Evolutionary conservation across 345 rosid genomes (phyloP), one percentile per base, ranked within the genome.

Genomic region (Ricinus communis): DNA sequence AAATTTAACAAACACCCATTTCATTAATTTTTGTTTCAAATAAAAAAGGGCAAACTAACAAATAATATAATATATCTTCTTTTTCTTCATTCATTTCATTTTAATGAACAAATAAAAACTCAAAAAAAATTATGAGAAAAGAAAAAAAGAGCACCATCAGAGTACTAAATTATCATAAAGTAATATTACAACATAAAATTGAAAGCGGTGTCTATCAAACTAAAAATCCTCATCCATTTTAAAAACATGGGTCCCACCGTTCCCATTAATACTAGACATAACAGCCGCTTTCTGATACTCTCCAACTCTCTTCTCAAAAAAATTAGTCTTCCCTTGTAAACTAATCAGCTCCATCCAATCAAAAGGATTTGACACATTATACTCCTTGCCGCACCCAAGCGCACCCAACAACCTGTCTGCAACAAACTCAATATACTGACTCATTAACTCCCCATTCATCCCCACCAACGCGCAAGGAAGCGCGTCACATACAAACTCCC

Each of bases 341-440:
- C 93, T 87, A 0, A 93, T 93, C 62, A 93, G 71, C 73, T 90
- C 98, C 98, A 93, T 89, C 98, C 98, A 93, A 74, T 93, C 98
- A 76, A 93, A 93, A 0, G 98, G 96, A 33, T 93, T 93, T 0
- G 75, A 3, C 69, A 72, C 91, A 52, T 72, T 72, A 73, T 88
- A 93, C 64, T 84, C 60, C 83, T 90, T 93, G n/a, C 85, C 86
- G 72, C 64, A 84, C 45, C 93, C 96, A 19, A 93, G 88, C 60
- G 88, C 91, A 10, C 74, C 87, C 80, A 93, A 45, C 31, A 93
- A 59, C 66, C 96, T 77, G 70, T 93, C 98, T 0, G 98, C 98
- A 0, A 90, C 96, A 49, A 93, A 93, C 79, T 93, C 93, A 8
- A 96, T 93, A 73, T 91, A 96, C 79, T 88, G 96, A 40, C 92